phyloP scores from a whole-genome alignment of 192 early-diverging fungal species.

The Backusella tuberculispora region DNA sequence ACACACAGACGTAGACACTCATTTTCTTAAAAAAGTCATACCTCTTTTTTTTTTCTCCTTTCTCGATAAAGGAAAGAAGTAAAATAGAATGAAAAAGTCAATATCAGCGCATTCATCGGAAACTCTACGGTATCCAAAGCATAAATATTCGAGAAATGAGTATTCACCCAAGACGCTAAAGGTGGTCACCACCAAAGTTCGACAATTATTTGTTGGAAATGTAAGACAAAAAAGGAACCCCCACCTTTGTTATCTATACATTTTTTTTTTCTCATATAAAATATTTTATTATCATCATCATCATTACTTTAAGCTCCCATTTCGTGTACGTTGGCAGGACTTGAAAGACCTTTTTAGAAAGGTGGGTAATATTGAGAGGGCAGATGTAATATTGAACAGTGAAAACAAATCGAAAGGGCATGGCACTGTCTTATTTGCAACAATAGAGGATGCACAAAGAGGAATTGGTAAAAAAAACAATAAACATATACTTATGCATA shows the following conservation, averaged over 20 bases:
- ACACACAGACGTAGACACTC: neutral
- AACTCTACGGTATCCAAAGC: neutral
- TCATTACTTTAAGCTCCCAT: slow-evolving; percentile 60
- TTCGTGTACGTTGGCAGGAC: slow-evolving; percentile 76
- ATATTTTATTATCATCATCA: neutral
- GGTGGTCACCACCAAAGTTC: slow-evolving; percentile 8
- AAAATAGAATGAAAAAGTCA: neutral
- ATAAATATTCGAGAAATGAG: neutral
- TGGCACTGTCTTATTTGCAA: slow-evolving; percentile 70
- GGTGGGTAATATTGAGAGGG: slow-evolving; percentile 67
- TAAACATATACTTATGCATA: neutral
- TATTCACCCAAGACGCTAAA: neutral
- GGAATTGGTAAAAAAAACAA: slow-evolving; percentile 53
- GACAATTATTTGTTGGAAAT: slow-evolving; percentile 73
- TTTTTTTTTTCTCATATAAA: neutral
- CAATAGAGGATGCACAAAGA: slow-evolving; percentile 68
- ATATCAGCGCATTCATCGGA: neutral
- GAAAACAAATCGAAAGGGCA: slow-evolving; percentile 73
- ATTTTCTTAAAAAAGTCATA: neutral
- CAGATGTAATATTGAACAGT: slow-evolving; percentile 61
- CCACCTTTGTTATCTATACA: neutral
- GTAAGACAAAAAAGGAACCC: slow-evolving; percentile 43
- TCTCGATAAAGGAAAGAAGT: neutral
- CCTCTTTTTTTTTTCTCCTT: neutral
- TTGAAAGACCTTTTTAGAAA: slow-evolving; percentile 71